Evolutionary conservation across 495 filamentous ascomycete species (phyloP), one percentile per base, ranked within the genome.

Genomic region (Glarea lozoyensis): DNA sequence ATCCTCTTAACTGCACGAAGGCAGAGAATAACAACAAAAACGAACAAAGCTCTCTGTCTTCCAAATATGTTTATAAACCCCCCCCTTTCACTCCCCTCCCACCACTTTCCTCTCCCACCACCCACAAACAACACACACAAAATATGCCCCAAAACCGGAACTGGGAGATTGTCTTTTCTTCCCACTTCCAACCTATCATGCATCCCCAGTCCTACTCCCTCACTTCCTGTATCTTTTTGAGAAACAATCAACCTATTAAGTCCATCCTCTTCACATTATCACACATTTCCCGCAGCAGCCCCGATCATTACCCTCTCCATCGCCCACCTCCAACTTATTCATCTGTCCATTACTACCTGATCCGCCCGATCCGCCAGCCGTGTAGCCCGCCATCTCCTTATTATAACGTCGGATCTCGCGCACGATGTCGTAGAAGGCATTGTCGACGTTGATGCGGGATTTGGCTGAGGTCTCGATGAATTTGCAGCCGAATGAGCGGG

Each of bases 381-480:
- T 75, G 55, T 94, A 81, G 24, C 83, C 83, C 42, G 87, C 84
- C 79, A 97, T 90, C 53, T 96, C 88, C 63, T 89, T 90, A 76
- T 98, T 96, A 70, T 94, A 97, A 57, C 85, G 80, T 58, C 92
- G 79, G 61, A 98, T 98, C 60, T 96, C 92, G 46, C 93, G 82
- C 36, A 98, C 92, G 52, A 96, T 86, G 58, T 97, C 86, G 72
- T 86, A 97, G 69, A 98, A 98, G 40, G 92, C 89, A 60, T 93
- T 86, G 63, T 98, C 93, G 58, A 98, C 92, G 59, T 97, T 94
- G 65, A 92, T 89, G 61, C 89, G 84, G 49, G 88, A 93, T 69
- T 97, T 98, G 48, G 92, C 92, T 30, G 92, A 98, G 24, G 92
- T 97, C 69, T 98, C 92, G 66, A 98, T 94, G 69, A 96, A 98